Conservation (phyloP, 805 yeast genomes). For the Metschnikowia matae region DNA sequence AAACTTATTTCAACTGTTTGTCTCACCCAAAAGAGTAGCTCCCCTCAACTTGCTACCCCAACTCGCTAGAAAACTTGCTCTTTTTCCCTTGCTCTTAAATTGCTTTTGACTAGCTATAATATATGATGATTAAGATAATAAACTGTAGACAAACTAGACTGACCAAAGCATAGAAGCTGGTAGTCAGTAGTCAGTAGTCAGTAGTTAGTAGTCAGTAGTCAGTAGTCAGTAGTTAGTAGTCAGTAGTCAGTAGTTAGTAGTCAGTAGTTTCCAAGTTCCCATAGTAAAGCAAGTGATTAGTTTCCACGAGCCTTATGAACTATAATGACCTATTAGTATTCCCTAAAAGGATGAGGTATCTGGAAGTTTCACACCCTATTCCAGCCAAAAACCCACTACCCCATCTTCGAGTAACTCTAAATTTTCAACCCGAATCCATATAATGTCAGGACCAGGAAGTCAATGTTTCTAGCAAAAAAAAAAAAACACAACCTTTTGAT, state of each 20-base stretch:
- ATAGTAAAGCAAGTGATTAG: too few species aligned
- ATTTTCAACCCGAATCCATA: conserved; percentile 81
- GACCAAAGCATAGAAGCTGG: too few species aligned
- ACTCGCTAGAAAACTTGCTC: conserved; percentile 1
- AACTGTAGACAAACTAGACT: not conserved
- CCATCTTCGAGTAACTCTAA: conserved; percentile 59
- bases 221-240: too few species aligned
- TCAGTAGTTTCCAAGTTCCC: too few species aligned
- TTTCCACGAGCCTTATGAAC: too few species aligned
- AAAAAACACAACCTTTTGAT: too few species aligned
- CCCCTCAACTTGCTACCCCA: not conserved
- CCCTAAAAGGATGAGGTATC: conserved; percentile 53
- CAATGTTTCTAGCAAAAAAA: conserved; percentile 28
- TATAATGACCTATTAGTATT: not conserved
- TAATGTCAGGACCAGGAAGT: conserved; percentile 62
- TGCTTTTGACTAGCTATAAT: not conserved
- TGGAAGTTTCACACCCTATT: conserved; percentile 24
- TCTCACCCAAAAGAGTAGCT: not conserved
- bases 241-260: too few species aligned
- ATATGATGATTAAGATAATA: not conserved
- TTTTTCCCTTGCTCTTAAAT: not conserved
- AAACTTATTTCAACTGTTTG: conserved; percentile 6
- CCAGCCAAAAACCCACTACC: conserved; percentile 88
- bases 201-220: too few species aligned
- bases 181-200: too few species aligned